phyloP scores from a whole-genome alignment of 108 stramenopile genomes.

The Nitzschia sp. region DNA sequence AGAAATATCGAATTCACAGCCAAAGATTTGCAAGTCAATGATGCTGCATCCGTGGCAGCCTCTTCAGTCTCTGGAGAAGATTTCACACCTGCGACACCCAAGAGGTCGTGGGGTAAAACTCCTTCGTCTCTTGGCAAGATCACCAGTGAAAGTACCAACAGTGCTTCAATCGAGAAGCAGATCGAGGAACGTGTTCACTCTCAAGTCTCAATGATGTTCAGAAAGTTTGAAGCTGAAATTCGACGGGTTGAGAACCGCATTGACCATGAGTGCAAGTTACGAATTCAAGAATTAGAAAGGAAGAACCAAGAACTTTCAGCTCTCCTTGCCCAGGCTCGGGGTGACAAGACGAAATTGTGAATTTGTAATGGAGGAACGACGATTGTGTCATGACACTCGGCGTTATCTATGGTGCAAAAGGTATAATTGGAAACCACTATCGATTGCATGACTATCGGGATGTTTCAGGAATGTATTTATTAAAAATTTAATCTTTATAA shows the following conservation, averaged over 20 bases:
- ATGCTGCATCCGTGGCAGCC: slow-evolving; percentile 8
- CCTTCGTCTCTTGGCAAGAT: not conserved
- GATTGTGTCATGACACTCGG: too few relatives aligned
- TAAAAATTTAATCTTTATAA: too few relatives aligned
- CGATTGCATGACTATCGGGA: too few relatives aligned
- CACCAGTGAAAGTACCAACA: not conserved
- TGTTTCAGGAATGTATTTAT: too few relatives aligned
- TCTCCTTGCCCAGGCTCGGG: not conserved
- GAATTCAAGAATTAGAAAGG: slow-evolving; percentile 41
- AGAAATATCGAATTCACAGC: slow-evolving; percentile 8
- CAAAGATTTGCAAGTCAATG: slow-evolving; percentile 9
- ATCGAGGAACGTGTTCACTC: slow-evolving; percentile 40
- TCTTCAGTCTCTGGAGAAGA: slow-evolving; percentile 14
- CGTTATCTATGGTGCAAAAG: too few relatives aligned
- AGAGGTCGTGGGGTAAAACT: not conserved
- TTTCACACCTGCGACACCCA: not conserved
- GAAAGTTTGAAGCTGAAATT: slow-evolving; percentile 34
- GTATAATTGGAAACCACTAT: too few relatives aligned
- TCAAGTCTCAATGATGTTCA: slow-evolving; percentile 28
- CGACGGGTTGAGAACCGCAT: slow-evolving; percentile 32
- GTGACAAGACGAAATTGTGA: too few relatives aligned
- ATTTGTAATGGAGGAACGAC: too few relatives aligned
- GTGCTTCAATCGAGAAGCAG: slow-evolving; percentile 14
- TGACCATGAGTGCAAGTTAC: slow-evolving; percentile 32
- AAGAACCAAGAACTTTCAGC: slow-evolving; percentile 15